Evolutionary conservation across 2,329 filamentous ascomycete genomes (phyloP).

Genomic region (Orbilia javanica): DNA sequence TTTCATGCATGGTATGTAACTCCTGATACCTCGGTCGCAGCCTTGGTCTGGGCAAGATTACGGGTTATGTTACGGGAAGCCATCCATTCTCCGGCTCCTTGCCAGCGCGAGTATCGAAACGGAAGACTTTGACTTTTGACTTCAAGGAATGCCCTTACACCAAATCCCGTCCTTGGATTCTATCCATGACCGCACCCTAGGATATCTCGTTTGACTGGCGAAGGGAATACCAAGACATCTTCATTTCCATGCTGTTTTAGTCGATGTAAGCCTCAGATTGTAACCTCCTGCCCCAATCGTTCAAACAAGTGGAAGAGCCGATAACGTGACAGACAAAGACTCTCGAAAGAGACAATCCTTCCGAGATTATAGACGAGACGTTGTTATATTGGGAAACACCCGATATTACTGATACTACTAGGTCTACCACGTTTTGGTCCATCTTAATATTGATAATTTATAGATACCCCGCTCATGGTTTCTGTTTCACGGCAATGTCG

Average conservation of each 20-base stretch:
- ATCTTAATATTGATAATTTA: conserved; percentile 36
- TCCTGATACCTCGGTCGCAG: conserved; percentile 1
- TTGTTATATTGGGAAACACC: conserved; percentile 21
- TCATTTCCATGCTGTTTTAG: conserved; percentile 44
- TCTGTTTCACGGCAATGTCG: conserved; percentile 30
- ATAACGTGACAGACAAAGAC: conserved; percentile 36
- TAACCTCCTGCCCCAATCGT: conserved; percentile 54
- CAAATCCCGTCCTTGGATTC: conserved; percentile 17
- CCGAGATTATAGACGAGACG: conserved; percentile 37
- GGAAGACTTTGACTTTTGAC: conserved; percentile 20
- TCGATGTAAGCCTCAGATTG: conserved; percentile 38
- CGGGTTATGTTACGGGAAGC: background rate
- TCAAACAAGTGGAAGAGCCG: conserved; percentile 27
- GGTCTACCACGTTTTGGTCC: conserved; percentile 22
- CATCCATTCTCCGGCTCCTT: conserved; percentile 13
- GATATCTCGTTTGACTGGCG: conserved; percentile 38
- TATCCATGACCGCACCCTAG: conserved; percentile 22
- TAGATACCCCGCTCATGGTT: conserved; percentile 30
- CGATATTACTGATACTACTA: conserved; percentile 12
- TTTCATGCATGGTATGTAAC: conserved; percentile 2
- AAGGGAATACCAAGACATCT: conserved; percentile 46
- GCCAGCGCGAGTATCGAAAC: conserved; percentile 23
- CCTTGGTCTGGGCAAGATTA: conserved; percentile 3
- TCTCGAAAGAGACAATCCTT: conserved; percentile 41
- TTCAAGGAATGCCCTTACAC: conserved; percentile 50